phyloP scores from a whole-genome alignment of 1,139 yeast genomes.

The Scheffersomyces titani region DNA sequence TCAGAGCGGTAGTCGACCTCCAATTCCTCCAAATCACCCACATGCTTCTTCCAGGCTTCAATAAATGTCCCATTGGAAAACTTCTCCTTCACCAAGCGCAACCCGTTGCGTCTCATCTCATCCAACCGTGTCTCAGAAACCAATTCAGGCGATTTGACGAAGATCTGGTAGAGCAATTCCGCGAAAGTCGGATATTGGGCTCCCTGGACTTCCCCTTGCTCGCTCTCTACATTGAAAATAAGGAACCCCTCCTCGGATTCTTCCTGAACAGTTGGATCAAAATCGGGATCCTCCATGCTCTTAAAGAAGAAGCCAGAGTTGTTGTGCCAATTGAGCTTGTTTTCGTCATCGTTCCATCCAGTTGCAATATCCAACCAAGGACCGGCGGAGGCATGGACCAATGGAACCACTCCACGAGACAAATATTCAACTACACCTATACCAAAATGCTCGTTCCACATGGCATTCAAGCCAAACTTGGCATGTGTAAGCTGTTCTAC shows the following conservation, averaged over 20 bases:
- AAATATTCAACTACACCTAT: constrained; percentile 95
- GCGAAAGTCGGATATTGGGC: constrained; percentile 43
- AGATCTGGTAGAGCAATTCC: constrained; percentile 35
- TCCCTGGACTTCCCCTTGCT: constrained; percentile 11
- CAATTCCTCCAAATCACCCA: constrained; percentile 37
- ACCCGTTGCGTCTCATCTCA: constrained; percentile 54
- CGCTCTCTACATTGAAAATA: constrained; percentile 12
- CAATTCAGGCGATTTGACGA: constrained; percentile 42
- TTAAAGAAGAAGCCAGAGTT: constrained; percentile 78
- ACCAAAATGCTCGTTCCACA: constrained; percentile 99
- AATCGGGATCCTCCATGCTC: constrained; percentile 58
- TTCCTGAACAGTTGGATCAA: constrained; percentile 34
- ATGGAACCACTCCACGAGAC: constrained; percentile 83
- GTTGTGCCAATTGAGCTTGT: constrained; percentile 29
- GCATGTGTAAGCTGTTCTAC: constrained; percentile 55
- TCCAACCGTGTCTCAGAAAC: constrained; percentile 34
- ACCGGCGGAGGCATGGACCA: constrained; percentile 94
- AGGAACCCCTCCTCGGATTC: constrained; percentile 4
- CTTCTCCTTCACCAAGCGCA: constrained; percentile 50
- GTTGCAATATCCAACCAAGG: constrained; percentile 83
- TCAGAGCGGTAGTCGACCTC: constrained; percentile 42
- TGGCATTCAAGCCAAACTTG: constrained; percentile 84
- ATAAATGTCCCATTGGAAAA: constrained; percentile 73
- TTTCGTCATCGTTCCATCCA: constrained; percentile 14
- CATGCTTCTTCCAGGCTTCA: constrained; percentile 54